Conservation (phyloP, 1,284 basidiomycete species). For the Rhodotorula sp. region DNA sequence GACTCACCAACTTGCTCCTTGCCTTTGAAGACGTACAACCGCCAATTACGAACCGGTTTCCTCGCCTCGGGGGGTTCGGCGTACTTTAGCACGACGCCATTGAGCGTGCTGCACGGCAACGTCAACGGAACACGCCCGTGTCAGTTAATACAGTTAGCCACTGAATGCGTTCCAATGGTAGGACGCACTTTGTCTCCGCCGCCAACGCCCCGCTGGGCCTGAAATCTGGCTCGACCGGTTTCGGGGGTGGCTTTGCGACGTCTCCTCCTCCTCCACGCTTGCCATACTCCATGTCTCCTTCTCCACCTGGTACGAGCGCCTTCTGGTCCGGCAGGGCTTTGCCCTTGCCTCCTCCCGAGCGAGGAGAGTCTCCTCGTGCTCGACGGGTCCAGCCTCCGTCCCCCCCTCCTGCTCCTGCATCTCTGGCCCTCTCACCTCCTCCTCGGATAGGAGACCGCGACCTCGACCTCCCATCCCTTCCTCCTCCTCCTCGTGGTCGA, state of each 20-base stretch:
- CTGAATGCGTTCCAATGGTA: background rate
- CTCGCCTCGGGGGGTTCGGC: slow-evolving; percentile 98
- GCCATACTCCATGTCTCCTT: background rate
- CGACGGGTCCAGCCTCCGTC: slow-evolving; percentile 23
- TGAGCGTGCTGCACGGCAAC: slow-evolving; percentile 28
- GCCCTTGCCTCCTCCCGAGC: slow-evolving; percentile 2
- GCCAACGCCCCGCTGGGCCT: slow-evolving; percentile 83
- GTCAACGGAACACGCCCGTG: slow-evolving; percentile 55
- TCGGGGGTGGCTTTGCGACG: slow-evolving; percentile 2
- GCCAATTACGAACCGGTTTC: slow-evolving; percentile 84
- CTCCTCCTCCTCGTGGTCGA: background rate
- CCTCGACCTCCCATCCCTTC: background rate
- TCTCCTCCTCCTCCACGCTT: background rate
- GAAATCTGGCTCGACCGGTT: slow-evolving; percentile 70
- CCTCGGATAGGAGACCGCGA: background rate
- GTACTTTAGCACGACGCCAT: slow-evolving; percentile 88
- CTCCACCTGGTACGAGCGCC: slow-evolving; percentile 11
- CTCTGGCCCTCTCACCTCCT: too few species aligned
- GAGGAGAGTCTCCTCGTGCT: too few species aligned
- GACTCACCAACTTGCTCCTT: slow-evolving; percentile 82
- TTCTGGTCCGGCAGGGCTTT: slow-evolving; percentile 21
- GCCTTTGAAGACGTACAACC: slow-evolving; percentile 96
- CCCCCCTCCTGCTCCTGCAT: background rate
- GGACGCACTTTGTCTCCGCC: slow-evolving; percentile 73
- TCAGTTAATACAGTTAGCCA: slow-evolving; percentile 61